Conservation (phyloP, 352 stramenopile species). For the Achlya hypogyna region DNA sequence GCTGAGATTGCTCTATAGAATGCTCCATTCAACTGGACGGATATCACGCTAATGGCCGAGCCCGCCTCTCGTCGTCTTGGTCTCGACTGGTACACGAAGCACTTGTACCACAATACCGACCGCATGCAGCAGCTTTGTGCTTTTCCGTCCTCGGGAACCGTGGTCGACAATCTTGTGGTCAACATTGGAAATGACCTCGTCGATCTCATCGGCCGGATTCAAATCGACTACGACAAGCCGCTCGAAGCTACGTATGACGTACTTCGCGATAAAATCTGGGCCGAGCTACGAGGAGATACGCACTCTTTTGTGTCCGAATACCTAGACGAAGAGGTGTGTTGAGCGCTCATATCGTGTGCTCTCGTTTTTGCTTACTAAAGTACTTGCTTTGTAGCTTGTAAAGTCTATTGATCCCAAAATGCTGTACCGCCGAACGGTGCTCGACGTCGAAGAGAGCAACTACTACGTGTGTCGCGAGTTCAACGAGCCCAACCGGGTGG, state of each 20-base stretch:
- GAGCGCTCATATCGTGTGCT: not conserved
- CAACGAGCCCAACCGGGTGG: not conserved
- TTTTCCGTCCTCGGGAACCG: not conserved
- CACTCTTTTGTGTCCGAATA: not conserved
- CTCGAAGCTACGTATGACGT: not conserved
- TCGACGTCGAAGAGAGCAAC: not conserved
- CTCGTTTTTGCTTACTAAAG: no score
- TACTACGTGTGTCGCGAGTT: conserved; percentile 7
- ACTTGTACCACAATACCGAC: conserved; percentile 15
- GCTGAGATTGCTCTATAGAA: not conserved
- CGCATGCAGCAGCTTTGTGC: not conserved
- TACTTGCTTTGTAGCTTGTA: not conserved
- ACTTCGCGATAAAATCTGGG: not conserved
- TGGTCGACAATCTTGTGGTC: not conserved
- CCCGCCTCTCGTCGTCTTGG: not conserved
- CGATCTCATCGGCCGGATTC: not conserved
- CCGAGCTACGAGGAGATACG: not conserved
- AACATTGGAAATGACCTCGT: not conserved
- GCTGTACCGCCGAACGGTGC: not conserved
- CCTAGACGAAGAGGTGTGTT: not conserved
- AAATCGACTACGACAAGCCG: not conserved
- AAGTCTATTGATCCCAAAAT: not conserved
- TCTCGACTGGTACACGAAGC: conserved; percentile 14
- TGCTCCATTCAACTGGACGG: not conserved
- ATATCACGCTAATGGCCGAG: conserved; percentile 5